Conservation (phyloP, 108 stramenopile genomes). For the Licmophora abbreviata region DNA sequence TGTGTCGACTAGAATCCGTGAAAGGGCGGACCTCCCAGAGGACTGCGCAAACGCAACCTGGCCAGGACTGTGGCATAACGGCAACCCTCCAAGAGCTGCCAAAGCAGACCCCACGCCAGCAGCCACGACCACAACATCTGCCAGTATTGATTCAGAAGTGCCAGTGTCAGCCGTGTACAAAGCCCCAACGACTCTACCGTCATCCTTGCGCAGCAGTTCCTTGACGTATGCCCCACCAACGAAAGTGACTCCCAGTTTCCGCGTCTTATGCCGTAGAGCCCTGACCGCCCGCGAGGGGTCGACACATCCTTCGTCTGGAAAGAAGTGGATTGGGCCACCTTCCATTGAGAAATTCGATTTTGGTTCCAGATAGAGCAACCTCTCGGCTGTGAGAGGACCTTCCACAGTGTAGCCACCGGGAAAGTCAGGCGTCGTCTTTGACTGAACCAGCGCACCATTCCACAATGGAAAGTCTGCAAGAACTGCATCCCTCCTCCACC, state of each 20-base stretch:
- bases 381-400: constrained; percentile 8
- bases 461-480: constrained; percentile 28
- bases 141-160: constrained; percentile 1
- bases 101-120: constrained; percentile 32
- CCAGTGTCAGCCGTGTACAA: constrained; percentile 4
- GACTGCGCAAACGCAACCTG: constrained; percentile 23
- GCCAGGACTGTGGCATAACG: constrained; percentile 33
- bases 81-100: constrained; percentile 19
- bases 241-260: constrained; percentile 27
- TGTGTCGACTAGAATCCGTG: constrained; percentile 45
- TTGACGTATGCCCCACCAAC: constrained; percentile 17
- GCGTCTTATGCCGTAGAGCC: constrained; percentile 24
- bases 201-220: constrained; percentile 17
- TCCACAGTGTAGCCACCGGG: constrained; percentile 20
- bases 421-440: constrained; percentile 2
- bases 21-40: constrained; percentile 5
- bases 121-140: constrained; percentile 42
- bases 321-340: constrained; percentile 23
- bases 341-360: constrained; percentile 10
- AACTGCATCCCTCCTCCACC: constrained; percentile 36
- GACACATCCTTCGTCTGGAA: constrained; percentile 55
- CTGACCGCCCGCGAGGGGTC: constrained; percentile 34
- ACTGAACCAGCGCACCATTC: constrained; percentile 45
- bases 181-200: constrained; percentile 14
- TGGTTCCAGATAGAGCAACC: constrained; percentile 18